Evolutionary conservation across 805 yeast genomes (phyloP).

Genomic region (Pichia thaimueangensis): DNA sequence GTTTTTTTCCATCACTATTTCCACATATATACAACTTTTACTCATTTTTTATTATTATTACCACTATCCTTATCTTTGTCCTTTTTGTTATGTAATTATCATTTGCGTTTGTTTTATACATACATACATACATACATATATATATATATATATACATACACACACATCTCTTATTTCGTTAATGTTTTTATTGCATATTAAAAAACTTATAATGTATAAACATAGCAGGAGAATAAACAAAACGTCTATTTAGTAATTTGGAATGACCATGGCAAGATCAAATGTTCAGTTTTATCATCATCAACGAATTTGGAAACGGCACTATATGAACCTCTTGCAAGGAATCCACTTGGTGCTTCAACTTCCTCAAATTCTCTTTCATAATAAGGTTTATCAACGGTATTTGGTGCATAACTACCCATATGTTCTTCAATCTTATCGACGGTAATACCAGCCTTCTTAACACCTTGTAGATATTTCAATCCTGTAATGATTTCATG

Average conservation of each 20-base stretch:
- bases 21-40: no score
- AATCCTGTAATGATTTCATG: constrained; percentile 82
- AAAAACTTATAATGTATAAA: not conserved
- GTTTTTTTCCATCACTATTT: no score
- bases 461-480: constrained; percentile 75
- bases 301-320: constrained; percentile 80
- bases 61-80: no score
- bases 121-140: not conserved
- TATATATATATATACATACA: not conserved
- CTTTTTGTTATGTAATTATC: no score
- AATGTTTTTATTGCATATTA: no score
- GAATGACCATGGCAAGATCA: constrained; percentile 79
- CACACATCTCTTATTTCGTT: no score
- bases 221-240: not conserved
- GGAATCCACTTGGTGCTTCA: constrained; percentile 86
- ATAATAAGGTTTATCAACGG: constrained; percentile 72
- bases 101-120: not conserved
- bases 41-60: no score
- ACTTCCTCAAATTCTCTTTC: constrained; percentile 63
- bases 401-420: constrained; percentile 88
- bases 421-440: constrained; percentile 82
- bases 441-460: constrained; percentile 81
- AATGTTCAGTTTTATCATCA: constrained; percentile 72
- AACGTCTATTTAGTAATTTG: constrained; percentile 55
- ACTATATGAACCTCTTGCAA: constrained; percentile 81